Conservation (phyloP, 2,329 filamentous ascomycete species). For the Aspergillus ustus region DNA sequence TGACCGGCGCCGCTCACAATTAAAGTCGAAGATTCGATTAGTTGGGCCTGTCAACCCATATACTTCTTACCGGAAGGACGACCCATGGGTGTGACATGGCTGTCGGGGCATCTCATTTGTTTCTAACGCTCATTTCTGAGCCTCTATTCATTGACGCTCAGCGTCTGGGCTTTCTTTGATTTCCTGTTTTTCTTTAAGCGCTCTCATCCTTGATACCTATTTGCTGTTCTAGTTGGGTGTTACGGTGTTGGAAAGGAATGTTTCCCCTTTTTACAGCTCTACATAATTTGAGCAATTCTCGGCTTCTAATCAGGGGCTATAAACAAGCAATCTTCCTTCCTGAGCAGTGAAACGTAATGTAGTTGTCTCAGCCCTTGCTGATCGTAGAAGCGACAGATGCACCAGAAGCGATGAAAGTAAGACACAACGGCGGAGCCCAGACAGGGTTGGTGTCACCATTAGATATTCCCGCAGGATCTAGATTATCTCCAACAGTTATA, state of each 20-base stretch:
- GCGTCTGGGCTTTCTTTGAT: neutral
- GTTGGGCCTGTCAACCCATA: conserved; percentile 44
- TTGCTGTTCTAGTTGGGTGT: conserved; percentile 20
- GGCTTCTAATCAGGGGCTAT: neutral
- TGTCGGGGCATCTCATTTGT: conserved; percentile 4
- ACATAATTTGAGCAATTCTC: neutral
- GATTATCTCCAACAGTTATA: neutral
- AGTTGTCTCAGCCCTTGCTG: conserved; percentile 2
- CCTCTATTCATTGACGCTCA: neutral
- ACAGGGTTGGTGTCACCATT: neutral
- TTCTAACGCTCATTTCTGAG: conserved; percentile 2
- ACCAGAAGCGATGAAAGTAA: neutral
- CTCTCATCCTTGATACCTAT: conserved; percentile 16
- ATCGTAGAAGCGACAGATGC: neutral
- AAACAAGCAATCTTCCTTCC: neutral
- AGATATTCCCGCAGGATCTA: neutral
- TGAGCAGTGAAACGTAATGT: neutral
- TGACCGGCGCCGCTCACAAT: conserved; percentile 40
- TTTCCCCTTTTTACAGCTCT: neutral
- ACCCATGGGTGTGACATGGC: conserved; percentile 36
- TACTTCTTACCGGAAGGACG: conserved; percentile 24
- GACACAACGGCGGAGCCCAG: neutral
- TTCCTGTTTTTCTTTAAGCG: neutral
- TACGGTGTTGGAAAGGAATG: conserved; percentile 8
- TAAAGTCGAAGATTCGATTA: conserved; percentile 48